A percentile compares a stretch with the other conserved stretches of the same genome.
These are phyloP conservation scores for Hemileccinum impolitum DNA, from an alignment of 768 basidiomycete genomes.

Conservation along the genomic window DNA sequence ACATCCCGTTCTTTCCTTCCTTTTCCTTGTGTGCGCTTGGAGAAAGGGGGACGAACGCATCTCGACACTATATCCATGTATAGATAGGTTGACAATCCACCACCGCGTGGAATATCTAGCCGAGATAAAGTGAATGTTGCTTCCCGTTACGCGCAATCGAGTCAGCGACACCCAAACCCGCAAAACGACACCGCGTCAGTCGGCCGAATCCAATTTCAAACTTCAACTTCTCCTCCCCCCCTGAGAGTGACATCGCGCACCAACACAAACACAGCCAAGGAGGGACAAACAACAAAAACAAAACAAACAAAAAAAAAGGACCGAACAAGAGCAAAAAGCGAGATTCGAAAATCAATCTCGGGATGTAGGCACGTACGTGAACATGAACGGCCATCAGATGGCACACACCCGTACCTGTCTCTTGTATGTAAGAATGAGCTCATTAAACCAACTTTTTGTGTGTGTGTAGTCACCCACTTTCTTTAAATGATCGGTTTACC, in stretches of 20 bases:
- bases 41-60: conserved; percentile 5
- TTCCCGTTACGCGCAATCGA: too few relatives aligned
- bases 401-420: background rate
- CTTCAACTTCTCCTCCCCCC: too few relatives aligned
- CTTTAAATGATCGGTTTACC: background rate
- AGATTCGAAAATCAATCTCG: conserved; percentile 1
- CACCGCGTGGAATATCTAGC: conserved; percentile 32
- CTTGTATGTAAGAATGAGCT: conserved; percentile 13
- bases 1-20: background rate
- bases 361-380: conserved; percentile 7
- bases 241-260: too few relatives aligned
- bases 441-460: background rate
- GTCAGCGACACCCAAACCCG: too few relatives aligned
- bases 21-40: background rate
- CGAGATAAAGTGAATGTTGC: conserved; percentile 26
- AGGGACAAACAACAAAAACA: background rate
- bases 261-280: too few relatives aligned
- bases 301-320: background rate
- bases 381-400: conserved; percentile 24
- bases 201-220: too few relatives aligned
- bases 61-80: conserved; percentile 24
- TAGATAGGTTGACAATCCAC: conserved; percentile 7
- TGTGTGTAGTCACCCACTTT: background rate
- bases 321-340: background rate
- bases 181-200: too few relatives aligned